These are phyloP conservation scores for Maudiozyma saulgeensis DNA, from an alignment of 805 yeast genomes.

Conservation along the genomic window DNA sequence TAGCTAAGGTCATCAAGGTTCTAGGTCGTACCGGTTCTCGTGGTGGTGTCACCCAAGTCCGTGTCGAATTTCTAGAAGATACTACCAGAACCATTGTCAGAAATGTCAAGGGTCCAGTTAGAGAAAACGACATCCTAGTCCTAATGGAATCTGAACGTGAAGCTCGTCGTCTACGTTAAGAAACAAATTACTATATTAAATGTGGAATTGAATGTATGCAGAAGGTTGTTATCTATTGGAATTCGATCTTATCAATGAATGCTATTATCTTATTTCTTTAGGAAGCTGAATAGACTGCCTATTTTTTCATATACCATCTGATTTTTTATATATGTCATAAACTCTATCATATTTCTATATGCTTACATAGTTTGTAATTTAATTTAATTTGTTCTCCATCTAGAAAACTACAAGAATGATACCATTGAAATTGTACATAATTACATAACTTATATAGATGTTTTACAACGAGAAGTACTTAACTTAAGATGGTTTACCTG, in stretches of 20 bases:
- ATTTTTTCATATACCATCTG: background rate
- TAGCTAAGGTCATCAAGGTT: slow-evolving; percentile 98
- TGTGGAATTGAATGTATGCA: background rate
- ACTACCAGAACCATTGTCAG: slow-evolving; percentile 92
- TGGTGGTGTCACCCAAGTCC: slow-evolving; percentile 99
- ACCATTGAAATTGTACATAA: background rate
- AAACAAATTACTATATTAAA: background rate
- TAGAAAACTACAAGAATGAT: background rate
- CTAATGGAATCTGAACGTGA: slow-evolving; percentile 99
- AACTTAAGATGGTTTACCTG: background rate
- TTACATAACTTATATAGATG: too few species aligned
- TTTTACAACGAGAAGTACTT: too few species aligned
- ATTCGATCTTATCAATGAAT: background rate
- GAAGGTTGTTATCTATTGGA: background rate
- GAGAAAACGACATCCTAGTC: slow-evolving; percentile 96
- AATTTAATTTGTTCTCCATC: background rate
- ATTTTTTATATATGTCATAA: background rate
- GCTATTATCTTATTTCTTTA: background rate
- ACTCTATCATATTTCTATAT: background rate
- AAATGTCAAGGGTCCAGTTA: slow-evolving; percentile 96
- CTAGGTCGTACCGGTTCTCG: slow-evolving; percentile 99
- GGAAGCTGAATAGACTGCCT: background rate
- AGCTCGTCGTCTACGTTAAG: slow-evolving; percentile 85
- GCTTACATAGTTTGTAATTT: background rate
- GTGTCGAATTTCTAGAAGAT: slow-evolving; percentile 94